Evolutionary conservation across 2,329 filamentous ascomycete species (phyloP), one percentile per base, ranked within the genome.

Genomic region (Cytospora paraplurivora): DNA sequence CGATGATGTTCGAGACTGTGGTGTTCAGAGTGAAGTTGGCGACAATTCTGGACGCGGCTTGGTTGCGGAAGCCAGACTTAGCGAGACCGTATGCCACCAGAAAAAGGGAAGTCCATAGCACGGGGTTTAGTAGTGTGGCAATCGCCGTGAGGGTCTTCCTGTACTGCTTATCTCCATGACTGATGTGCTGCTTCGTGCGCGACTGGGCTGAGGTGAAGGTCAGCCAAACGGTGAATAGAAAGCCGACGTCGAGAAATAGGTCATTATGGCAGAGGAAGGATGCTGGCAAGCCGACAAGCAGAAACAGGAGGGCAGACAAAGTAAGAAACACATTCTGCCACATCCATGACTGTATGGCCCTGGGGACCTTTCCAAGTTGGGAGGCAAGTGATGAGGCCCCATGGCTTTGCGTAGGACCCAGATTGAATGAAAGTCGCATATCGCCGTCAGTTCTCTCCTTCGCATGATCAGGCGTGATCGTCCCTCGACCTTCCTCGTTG

Each of bases 171-270:
- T 47, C 12, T 17, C 17, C 33, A n/a, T n/a, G 41, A 13, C 19
- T 13, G 44, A 47, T 21, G 2, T 55, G 57, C 27, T 62, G 52
- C 53, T 78, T 79, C 67, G 80, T 72, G 7, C 66, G 54, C 0
- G 71, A 68, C 54, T 83, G 81, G 3, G 76, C 59, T 0, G 71
- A 69, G 3, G 79, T 73, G 6, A 76, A 75, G 17, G 72, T 69
- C 12, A 79, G 75, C 84, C 85, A 87, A 50, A 81, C 67, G 47
- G 81, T 78, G 69, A 82, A 78, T 4, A 85, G 71, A 13, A 79
- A 72, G 32, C 76, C 78, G 0, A 78, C 78, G 44, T 85, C 78
- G 4, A 85, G 74, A 1, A 77, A 69, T 0, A 76, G 73, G 27
- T 78, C 74, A 57, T 77, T 75, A 1, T 70, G 62, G 0, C 68